Evolutionary conservation across 495 filamentous ascomycete genomes (phyloP), one percentile per base, ranked within the genome.

Genomic region (Penicillium odoratum): DNA sequence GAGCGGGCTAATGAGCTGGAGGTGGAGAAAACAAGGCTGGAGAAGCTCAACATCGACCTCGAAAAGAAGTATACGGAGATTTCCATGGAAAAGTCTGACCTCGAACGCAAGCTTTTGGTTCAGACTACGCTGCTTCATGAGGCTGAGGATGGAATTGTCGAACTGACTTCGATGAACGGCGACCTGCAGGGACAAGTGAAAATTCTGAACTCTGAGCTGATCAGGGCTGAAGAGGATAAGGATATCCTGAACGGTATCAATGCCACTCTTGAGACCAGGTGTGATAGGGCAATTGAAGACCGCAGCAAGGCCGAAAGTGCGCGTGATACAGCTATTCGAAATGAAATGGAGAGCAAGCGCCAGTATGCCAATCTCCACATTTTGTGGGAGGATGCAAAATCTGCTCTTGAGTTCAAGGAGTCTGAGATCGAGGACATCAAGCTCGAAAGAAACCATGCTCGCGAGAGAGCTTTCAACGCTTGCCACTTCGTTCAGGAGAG

Each of bases 401-500:
- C 26, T 33, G 26, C 25, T 5, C 25, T 49, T n/a, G 47, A 49
- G 25, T 8, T 30, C 9, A 25, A n/a, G 15, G 16, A 49, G 26
- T 21, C 21, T 21, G 47, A 49, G 25, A 30, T 31, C 25, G 25
- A 30, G n/a, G 15, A 16, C 16, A 7, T 30, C 47, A 30, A 29
- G 21, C 26, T 0, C 5, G 47, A 28, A 13, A 18, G 42, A 45
- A 26, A 48, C 10, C 46, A 28, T 30, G 46, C 21, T 3, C 34
- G 16, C 16, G 34, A 38, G n/a, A 8, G 48, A 21, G 15, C 48
- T 25, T 25, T 36, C 16, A 26, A 8, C 7, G 31, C 30, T 26
- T 36, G 48, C 16, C 48, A 51, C 48, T 36, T 9, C 8, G 31
- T 21, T 15, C 29, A 51, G 48, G 48, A 51, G 31, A 51, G 30